Conservation (phyloP, 208 protist genomes). For the Leishmania tropica region DNA sequence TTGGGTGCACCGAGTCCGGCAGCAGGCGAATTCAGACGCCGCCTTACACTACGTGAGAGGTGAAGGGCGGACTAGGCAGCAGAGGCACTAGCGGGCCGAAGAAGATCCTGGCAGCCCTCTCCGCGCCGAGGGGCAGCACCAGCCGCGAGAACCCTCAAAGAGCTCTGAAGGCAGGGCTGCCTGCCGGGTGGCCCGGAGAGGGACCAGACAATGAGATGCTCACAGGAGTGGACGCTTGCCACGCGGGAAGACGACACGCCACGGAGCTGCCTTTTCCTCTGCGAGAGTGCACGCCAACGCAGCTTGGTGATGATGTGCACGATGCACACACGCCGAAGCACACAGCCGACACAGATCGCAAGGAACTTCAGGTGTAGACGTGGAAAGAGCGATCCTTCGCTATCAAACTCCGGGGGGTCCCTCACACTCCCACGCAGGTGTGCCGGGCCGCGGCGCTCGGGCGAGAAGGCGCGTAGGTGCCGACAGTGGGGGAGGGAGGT, state of each 20-base stretch:
- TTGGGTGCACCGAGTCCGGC: background rate
- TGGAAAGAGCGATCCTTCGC: background rate
- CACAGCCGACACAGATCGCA: too few species aligned
- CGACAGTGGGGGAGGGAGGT: background rate
- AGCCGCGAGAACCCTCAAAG: too few species aligned
- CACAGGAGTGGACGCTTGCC: background rate
- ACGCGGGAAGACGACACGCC: background rate
- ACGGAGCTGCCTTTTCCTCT: background rate
- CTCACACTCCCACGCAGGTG: background rate
- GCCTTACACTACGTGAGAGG: too few species aligned
- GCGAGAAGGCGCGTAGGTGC: background rate
- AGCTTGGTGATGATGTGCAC: too few species aligned
- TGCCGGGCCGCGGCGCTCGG: background rate
- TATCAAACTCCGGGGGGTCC: background rate
- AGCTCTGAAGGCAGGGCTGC: too few species aligned
- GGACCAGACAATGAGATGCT: too few species aligned
- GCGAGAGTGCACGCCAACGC: background rate
- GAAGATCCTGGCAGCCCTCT: background rate
- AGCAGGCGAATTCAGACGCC: background rate
- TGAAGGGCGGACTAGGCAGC: background rate
- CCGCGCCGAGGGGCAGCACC: background rate
- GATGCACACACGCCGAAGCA: too few species aligned
- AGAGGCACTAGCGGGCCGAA: background rate
- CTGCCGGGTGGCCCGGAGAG: too few species aligned
- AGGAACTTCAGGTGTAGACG: too few species aligned